A percentile compares a stretch with the other conserved stretches of the same genome.
Evolutionary conservation across 352 stramenopile genomes (phyloP).

Genomic region (Pythium angustatum): DNA sequence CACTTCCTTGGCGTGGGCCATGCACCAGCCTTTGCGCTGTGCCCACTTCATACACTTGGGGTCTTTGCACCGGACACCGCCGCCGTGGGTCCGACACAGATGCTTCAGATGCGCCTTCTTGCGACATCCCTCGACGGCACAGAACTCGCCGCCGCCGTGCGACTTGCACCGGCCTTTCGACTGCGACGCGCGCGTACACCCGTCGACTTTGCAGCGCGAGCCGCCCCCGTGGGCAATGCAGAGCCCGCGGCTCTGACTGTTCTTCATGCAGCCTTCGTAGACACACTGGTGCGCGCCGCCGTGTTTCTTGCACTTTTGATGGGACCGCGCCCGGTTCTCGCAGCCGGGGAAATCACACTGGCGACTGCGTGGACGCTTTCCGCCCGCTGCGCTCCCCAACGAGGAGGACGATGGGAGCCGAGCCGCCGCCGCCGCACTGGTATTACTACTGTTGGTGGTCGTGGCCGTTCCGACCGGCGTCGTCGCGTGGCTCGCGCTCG

Average conservation of each 20-base stretch:
- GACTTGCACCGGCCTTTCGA: conserved; percentile 87
- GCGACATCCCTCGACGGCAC: conserved; percentile 74
- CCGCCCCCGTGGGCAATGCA: conserved; percentile 85
- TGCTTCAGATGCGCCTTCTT: conserved; percentile 90
- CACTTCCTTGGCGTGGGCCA: conserved; percentile 86
- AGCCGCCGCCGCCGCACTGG: conserved; percentile 7
- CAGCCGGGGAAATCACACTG: conserved; percentile 79
- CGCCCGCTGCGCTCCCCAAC: background rate
- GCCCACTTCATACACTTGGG: conserved; percentile 83
- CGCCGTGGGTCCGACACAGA: conserved; percentile 82
- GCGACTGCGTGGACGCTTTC: conserved; percentile 20
- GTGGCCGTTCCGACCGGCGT: background rate
- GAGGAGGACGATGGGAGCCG: conserved; percentile 1
- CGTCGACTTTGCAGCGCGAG: conserved; percentile 77
- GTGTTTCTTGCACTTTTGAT: conserved; percentile 91
- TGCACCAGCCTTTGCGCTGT: conserved; percentile 88
- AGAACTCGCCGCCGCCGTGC: conserved; percentile 81
- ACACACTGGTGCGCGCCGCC: conserved; percentile 84
- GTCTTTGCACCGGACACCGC: conserved; percentile 82
- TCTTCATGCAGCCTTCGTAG: conserved; percentile 84
- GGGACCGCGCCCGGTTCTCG: conserved; percentile 73
- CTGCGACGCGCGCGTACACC: conserved; percentile 79
- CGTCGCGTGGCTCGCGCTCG: background rate
- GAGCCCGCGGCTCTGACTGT: conserved; percentile 83
- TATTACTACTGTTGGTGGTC: conserved; percentile 18